Evolutionary conservation across 441 rosid species (phyloP).

Genomic region (Dalechampia spathulata): DNA sequence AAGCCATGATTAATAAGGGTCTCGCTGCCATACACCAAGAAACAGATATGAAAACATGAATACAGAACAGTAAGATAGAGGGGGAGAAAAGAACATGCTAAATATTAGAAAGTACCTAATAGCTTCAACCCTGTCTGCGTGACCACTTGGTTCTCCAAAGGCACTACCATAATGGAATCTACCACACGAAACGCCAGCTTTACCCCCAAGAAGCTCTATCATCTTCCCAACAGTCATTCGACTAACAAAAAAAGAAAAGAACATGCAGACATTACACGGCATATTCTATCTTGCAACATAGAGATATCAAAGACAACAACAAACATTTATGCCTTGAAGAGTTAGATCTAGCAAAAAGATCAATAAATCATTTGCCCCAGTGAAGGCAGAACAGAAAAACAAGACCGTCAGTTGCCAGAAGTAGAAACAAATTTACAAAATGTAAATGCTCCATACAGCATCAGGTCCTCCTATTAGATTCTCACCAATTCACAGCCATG

Average conservation of each 20-base stretch:
- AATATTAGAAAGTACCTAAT: slow-evolving; percentile 45
- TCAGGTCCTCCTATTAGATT: not conserved
- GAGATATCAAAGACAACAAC: not conserved
- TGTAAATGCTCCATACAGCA: not conserved
- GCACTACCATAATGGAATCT: slow-evolving; percentile 96
- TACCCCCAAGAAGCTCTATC: slow-evolving; percentile 97
- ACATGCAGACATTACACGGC: not conserved
- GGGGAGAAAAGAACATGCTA: not conserved
- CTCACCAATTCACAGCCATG: not conserved
- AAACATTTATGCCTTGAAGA: not conserved
- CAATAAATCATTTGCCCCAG: not conserved
- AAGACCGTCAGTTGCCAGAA: not conserved
- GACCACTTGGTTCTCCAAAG: slow-evolving; percentile 94
- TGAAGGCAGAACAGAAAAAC: too few relatives aligned
- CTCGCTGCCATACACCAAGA: slow-evolving; percentile 36
- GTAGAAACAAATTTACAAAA: not conserved
- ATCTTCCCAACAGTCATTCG: slow-evolving; percentile 99
- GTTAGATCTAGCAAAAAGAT: not conserved
- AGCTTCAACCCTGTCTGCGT: slow-evolving; percentile 77
- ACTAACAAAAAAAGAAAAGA: slow-evolving; percentile 30
- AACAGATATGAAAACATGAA: slow-evolving; percentile 4
- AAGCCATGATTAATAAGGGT: slow-evolving; percentile 79
- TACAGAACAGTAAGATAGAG: not conserved
- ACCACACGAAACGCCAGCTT: slow-evolving; percentile 89
- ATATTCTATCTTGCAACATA: not conserved